Evolutionary conservation across 2,329 filamentous ascomycete genomes (phyloP).

Genomic region (Aspergillus sp.): DNA sequence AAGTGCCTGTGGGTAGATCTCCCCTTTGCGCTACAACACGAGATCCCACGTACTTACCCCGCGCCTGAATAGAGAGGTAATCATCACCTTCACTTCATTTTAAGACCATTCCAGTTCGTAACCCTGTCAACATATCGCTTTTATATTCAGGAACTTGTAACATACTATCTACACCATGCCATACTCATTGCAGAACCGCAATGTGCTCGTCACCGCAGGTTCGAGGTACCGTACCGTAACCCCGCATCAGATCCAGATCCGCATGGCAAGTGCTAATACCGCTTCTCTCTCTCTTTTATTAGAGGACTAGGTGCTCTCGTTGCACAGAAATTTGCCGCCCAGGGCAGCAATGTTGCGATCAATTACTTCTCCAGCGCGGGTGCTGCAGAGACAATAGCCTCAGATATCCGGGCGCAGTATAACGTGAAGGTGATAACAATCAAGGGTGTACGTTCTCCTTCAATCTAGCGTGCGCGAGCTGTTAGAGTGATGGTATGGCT

Average conservation of each 20-base stretch:
- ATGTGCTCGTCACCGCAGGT: constrained; percentile 10
- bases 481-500: neutral
- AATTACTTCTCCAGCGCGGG: constrained; percentile 68
- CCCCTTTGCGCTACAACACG: too few relatives aligned
- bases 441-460: constrained; percentile 53
- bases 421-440: constrained; percentile 56
- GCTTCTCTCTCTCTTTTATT: constrained; percentile 14
- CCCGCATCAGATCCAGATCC: neutral
- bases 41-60: neutral
- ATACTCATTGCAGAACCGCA: constrained; percentile 10
- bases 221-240: neutral
- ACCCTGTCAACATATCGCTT: neutral
- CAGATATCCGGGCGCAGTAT: constrained; percentile 54
- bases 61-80: neutral
- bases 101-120: neutral
- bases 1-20: neutral
- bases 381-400: constrained; percentile 59
- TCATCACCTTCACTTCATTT: neutral
- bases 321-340: constrained; percentile 64
- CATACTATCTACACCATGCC: constrained; percentile 3
- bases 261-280: neutral
- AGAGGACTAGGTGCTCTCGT: constrained; percentile 72
- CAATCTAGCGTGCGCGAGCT: neutral
- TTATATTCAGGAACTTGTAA: neutral
- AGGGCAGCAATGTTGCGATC: constrained; percentile 69